Percentiles rank a stretch among this genome's conserved stretches.
These are phyloP conservation scores for Cladosporium colombiae DNA, from an alignment of 2,329 filamentous ascomycete genomes.

Conservation along the genomic window DNA sequence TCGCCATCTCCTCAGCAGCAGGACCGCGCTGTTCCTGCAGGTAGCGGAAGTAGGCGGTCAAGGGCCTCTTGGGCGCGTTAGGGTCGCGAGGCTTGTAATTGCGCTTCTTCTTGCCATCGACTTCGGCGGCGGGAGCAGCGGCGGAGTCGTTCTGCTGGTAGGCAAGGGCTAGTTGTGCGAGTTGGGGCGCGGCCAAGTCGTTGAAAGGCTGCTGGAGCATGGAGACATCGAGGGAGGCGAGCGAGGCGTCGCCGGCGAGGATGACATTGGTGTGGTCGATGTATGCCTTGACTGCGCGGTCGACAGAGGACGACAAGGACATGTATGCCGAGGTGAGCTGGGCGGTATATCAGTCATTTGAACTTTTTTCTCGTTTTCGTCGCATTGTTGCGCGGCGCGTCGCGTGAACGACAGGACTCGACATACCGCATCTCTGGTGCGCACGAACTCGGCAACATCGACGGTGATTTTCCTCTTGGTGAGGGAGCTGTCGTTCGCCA, in stretches of 20 bases:
- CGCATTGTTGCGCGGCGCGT: slow-evolving; percentile 24
- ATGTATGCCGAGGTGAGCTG: slow-evolving; percentile 77
- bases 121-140: slow-evolving; percentile 21
- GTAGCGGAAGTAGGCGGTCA: slow-evolving; percentile 95
- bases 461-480: slow-evolving; percentile 25
- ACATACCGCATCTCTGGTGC: slow-evolving; percentile 80
- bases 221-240: slow-evolving; percentile 37
- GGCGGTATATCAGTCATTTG: slow-evolving; percentile 40
- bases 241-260: slow-evolving; percentile 53
- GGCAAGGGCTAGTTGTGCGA: slow-evolving; percentile 29
- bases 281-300: slow-evolving; percentile 79
- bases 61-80: slow-evolving; percentile 88
- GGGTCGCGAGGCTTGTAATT: slow-evolving; percentile 66
- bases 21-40: slow-evolving; percentile 83
- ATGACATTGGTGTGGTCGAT: slow-evolving; percentile 85
- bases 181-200: slow-evolving; percentile 28
- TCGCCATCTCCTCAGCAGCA: slow-evolving; percentile 68
- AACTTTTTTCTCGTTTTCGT: slow-evolving; percentile 13
- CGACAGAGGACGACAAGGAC: slow-evolving; percentile 76
- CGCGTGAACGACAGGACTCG: slow-evolving; percentile 7
- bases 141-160: slow-evolving; percentile 23
- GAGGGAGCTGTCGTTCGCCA: slow-evolving; percentile 14
- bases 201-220: slow-evolving; percentile 34
- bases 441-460: slow-evolving; percentile 62
- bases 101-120: slow-evolving; percentile 34